These are phyloP conservation scores for Entelexis paramagnoliae DNA, from an alignment of 1,139 yeast genomes.

Conservation along the genomic window DNA sequence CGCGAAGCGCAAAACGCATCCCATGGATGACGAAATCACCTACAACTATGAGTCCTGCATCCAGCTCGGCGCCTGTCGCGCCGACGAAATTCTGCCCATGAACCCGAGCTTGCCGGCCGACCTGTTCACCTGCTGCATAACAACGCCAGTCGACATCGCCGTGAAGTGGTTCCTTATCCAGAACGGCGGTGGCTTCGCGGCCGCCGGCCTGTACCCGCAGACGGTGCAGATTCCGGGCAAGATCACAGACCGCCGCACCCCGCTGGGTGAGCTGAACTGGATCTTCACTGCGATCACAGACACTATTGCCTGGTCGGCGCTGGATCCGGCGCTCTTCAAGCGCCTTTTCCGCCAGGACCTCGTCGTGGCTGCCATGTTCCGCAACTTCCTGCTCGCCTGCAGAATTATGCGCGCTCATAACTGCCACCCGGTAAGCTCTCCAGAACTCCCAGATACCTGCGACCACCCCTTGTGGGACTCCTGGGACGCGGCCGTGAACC, in stretches of 20 bases:
- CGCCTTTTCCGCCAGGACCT: conserved; percentile 86
- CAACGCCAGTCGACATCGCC: conserved; percentile 92
- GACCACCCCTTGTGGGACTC: conserved; percentile 96
- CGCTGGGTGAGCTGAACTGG: conserved; percentile 94
- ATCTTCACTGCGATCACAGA: conserved; percentile 96
- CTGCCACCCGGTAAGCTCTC: conserved; percentile 91
- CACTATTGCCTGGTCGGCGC: conserved; percentile 93
- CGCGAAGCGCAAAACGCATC: conserved; percentile 63
- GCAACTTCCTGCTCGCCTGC: conserved; percentile 84
- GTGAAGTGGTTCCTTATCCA: conserved; percentile 87
- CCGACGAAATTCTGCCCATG: conserved; percentile 82
- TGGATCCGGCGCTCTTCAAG: conserved; percentile 81
- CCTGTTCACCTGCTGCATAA: conserved; percentile 84
- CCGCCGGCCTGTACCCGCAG: conserved; percentile 28
- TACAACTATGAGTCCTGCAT: conserved; percentile 75
- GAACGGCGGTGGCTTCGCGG: conserved; percentile 35
- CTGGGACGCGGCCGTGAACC: conserved; percentile 96
- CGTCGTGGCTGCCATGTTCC: conserved; percentile 90
- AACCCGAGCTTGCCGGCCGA: conserved; percentile 95
- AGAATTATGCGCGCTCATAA: conserved; percentile 89
- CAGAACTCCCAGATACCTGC: conserved; percentile 75
- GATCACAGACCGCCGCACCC: conserved; percentile 84
- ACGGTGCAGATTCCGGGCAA: conserved; percentile 63
- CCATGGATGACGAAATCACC: conserved; percentile 35
- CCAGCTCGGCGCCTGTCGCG: conserved; percentile 85